phyloP scores from a whole-genome alignment of 2,329 filamentous ascomycete species.

The Hirsutella rhossiliensis region DNA sequence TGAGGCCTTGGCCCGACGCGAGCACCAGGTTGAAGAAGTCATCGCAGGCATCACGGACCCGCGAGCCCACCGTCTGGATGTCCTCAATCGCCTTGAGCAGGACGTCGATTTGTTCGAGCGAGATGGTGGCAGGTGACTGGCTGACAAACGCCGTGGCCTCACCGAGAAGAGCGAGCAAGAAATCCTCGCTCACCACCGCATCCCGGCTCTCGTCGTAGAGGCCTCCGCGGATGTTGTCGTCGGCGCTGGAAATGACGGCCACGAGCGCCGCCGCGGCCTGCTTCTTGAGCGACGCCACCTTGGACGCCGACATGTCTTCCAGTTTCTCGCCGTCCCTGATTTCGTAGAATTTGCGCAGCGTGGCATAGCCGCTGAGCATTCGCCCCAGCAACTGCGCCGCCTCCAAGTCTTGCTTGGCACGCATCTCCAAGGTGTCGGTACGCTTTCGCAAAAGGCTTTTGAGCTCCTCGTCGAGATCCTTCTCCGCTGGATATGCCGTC shows the following conservation, averaged over 20 bases:
- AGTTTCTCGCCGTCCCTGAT: slow-evolving; percentile 50
- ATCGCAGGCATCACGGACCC: slow-evolving; percentile 62
- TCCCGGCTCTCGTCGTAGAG: slow-evolving; percentile 72
- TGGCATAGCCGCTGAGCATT: slow-evolving; percentile 85
- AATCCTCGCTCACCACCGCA: slow-evolving; percentile 79
- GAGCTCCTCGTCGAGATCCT: slow-evolving; percentile 63
- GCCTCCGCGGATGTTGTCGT: slow-evolving; percentile 84
- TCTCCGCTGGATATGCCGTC: slow-evolving; percentile 59
- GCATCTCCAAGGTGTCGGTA: slow-evolving; percentile 55
- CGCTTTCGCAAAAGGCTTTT: slow-evolving; percentile 58
- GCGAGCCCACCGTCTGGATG: slow-evolving; percentile 59
- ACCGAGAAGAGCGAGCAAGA: slow-evolving; percentile 69
- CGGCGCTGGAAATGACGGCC: slow-evolving; percentile 75
- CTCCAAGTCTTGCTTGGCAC: slow-evolving; percentile 64
- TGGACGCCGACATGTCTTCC: slow-evolving; percentile 17
- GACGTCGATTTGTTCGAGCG: slow-evolving; percentile 59
- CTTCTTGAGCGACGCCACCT: slow-evolving; percentile 48
- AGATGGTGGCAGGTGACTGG: slow-evolving; percentile 41
- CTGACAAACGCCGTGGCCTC: slow-evolving; percentile 72
- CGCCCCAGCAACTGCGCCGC: slow-evolving; percentile 75
- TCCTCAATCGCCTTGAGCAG: slow-evolving; percentile 72
- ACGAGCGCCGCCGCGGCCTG: slow-evolving; percentile 62
- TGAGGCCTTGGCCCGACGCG: slow-evolving; percentile 51
- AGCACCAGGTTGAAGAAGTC: slow-evolving; percentile 70
- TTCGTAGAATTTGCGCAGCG: slow-evolving; percentile 79